Evolutionary conservation across 1,284 basidiomycete species (phyloP).

Genomic region (Peniophora sp.): DNA sequence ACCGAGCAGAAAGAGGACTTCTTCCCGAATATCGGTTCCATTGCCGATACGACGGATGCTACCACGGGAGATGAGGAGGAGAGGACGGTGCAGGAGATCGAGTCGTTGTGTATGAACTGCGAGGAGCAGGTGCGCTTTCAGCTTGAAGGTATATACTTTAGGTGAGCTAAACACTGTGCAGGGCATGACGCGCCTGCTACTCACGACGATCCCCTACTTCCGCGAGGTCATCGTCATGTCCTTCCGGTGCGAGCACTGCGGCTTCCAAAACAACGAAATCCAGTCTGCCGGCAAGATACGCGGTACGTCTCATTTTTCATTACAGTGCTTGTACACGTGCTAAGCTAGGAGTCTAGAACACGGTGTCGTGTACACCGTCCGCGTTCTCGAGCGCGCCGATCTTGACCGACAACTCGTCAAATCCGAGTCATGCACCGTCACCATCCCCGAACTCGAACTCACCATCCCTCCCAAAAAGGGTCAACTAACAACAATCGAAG

Average conservation of each 20-base stretch:
- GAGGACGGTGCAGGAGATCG: constrained; percentile 69
- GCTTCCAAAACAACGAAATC: constrained; percentile 88
- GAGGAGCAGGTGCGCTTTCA: constrained; percentile 64
- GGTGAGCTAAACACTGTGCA: constrained; percentile 26
- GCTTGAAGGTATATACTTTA: constrained; percentile 4
- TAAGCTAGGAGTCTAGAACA: constrained; percentile 35
- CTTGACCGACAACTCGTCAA: constrained; percentile 94
- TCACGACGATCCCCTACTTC: constrained; percentile 97
- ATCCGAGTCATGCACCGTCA: constrained; percentile 75
- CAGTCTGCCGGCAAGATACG: constrained; percentile 88
- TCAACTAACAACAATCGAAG: constrained; percentile 94
- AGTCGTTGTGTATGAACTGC: constrained; percentile 94
- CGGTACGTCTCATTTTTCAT: constrained; percentile 41
- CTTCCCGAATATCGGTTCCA: constrained; percentile 40
- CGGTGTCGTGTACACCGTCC: constrained; percentile 74
- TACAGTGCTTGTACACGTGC: background rate
- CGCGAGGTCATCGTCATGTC: constrained; percentile 94
- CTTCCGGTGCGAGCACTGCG: constrained; percentile 94
- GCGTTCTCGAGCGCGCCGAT: constrained; percentile 70
- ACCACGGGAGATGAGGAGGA: constrained; percentile 44
- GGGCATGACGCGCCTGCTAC: constrained; percentile 87
- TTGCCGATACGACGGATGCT: constrained; percentile 32
- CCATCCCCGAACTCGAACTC: constrained; percentile 84
- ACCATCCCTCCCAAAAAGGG: constrained; percentile 87
- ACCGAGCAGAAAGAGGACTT: constrained; percentile 17